Percentiles rank a stretch among this genome's conserved stretches.
phyloP scores from a whole-genome alignment of 228 moss, liverwort and hornwort species.

The Sphagnum fallax region DNA sequence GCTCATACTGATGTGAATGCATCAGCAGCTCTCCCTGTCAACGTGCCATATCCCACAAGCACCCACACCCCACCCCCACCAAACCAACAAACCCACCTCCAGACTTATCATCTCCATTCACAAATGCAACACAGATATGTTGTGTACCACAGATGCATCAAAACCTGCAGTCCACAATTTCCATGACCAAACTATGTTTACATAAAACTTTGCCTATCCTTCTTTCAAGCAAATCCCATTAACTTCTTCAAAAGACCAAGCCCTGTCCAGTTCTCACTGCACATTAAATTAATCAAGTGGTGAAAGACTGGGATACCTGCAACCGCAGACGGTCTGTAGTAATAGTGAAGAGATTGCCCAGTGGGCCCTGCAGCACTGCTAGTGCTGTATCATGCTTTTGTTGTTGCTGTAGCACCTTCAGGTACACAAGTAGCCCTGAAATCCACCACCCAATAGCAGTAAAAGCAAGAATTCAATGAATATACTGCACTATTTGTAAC shows the following conservation, averaged over 20 bases:
- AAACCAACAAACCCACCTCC: neutral
- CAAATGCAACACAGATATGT: neutral
- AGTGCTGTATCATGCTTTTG: conserved; percentile 66
- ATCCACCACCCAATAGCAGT: conserved; percentile 11
- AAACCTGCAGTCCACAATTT: no score
- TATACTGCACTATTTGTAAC: no score
- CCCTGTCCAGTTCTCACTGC: neutral
- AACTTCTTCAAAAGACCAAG: no score
- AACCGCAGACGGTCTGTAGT: conserved; percentile 76
- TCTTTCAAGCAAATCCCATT: no score
- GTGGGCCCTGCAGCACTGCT: conserved; percentile 58
- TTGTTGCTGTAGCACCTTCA: conserved; percentile 82
- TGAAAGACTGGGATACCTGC: conserved; percentile 65
- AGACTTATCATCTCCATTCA: neutral
- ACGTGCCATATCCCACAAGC: conserved; percentile 51
- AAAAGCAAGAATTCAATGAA: neutral
- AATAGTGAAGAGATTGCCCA: conserved; percentile 78
- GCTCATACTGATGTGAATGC: conserved; percentile 54
- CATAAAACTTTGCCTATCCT: no score
- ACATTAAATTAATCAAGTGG: neutral
- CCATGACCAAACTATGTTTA: no score
- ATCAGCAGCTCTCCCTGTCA: conserved; percentile 97
- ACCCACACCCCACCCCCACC: no score
- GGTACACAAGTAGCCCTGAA: conserved; percentile 77
- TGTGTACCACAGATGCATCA: neutral